Evolutionary conservation across 177 flowering plant species (phyloP).

Genomic region (Vitis hybrid): DNA sequence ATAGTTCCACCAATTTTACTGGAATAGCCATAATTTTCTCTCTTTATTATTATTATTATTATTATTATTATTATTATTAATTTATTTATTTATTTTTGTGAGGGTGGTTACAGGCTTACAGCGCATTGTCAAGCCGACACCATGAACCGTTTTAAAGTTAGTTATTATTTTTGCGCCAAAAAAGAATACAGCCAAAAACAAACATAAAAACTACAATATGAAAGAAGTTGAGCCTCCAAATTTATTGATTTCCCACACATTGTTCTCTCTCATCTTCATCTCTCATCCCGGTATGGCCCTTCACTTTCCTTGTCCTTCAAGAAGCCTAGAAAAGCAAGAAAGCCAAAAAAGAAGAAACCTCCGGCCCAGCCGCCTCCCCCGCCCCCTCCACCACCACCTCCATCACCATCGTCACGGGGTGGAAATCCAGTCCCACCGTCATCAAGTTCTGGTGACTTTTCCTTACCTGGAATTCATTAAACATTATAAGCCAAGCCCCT

Average conservation of each 20-base stretch:
- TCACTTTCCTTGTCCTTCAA: constrained; percentile 80
- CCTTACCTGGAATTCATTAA: constrained; percentile 56
- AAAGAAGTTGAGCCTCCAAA: background rate
- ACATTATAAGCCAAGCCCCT: background rate
- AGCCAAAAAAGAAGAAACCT: constrained; percentile 90
- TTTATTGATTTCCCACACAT: background rate
- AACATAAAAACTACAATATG: background rate
- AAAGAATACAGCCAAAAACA: background rate
- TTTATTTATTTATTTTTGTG: too few species aligned
- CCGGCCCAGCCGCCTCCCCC: constrained; percentile 89
- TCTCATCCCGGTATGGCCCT: constrained; percentile 32
- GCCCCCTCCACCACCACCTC: constrained; percentile 96
- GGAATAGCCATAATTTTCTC: too few species aligned
- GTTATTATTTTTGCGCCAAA: background rate
- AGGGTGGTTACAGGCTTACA: background rate
- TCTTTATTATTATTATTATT: too few species aligned
- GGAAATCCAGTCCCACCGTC: constrained; percentile 92
- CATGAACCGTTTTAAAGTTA: background rate
- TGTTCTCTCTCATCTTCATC: constrained; percentile 29
- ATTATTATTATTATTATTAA: too few species aligned
- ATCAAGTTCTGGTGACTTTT: constrained; percentile 81
- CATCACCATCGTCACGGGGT: constrained; percentile 84
- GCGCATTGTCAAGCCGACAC: background rate
- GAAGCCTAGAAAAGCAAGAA: constrained; percentile 83
- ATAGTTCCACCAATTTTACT: too few species aligned